Percentiles rank a stretch among this genome's conserved stretches.
Conservation (phyloP, 257 asterid species). For the Lantana camara region DNA sequence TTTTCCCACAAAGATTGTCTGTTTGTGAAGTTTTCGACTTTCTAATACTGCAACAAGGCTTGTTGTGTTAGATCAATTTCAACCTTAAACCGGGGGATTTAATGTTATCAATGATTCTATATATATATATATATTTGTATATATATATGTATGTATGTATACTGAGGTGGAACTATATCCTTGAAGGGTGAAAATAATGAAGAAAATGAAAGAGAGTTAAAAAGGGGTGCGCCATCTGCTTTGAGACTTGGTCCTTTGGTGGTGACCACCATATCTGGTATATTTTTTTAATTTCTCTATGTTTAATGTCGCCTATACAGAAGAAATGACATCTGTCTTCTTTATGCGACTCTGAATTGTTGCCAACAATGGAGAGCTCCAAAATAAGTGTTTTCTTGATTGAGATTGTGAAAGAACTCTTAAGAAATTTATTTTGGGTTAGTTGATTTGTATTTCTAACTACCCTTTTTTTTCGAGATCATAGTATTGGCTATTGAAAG, state of each 20-base stretch:
- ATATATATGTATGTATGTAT: too few relatives aligned
- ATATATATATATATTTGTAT: too few relatives aligned
- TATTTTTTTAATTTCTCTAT: constrained; percentile 12
- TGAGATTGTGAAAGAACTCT: neutral
- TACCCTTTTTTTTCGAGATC: constrained; percentile 3
- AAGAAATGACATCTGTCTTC: constrained; percentile 65
- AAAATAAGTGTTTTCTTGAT: constrained; percentile 54
- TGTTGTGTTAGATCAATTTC: too few relatives aligned
- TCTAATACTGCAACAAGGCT: too few relatives aligned
- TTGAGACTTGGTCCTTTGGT: constrained; percentile 80
- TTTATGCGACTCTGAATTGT: constrained; percentile 73
- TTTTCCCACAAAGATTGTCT: too few relatives aligned
- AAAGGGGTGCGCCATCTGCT: constrained; percentile 81
- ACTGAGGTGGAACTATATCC: too few relatives aligned
- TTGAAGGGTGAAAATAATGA: constrained; percentile 30
- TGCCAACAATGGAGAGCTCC: constrained; percentile 65
- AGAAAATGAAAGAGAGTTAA: constrained; percentile 36
- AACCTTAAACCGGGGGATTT: too few relatives aligned
- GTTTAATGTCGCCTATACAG: constrained; percentile 93
- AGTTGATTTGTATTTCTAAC: constrained; percentile 16
- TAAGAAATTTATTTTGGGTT: neutral
- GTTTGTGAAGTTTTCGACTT: too few relatives aligned
- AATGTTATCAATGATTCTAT: too few relatives aligned
- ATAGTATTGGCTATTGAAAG: neutral
- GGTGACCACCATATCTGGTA: constrained; percentile 86